Base-by-base conservation (phyloP, 352 stramenopile genomes). In the Pythium periplocum region DNA sequence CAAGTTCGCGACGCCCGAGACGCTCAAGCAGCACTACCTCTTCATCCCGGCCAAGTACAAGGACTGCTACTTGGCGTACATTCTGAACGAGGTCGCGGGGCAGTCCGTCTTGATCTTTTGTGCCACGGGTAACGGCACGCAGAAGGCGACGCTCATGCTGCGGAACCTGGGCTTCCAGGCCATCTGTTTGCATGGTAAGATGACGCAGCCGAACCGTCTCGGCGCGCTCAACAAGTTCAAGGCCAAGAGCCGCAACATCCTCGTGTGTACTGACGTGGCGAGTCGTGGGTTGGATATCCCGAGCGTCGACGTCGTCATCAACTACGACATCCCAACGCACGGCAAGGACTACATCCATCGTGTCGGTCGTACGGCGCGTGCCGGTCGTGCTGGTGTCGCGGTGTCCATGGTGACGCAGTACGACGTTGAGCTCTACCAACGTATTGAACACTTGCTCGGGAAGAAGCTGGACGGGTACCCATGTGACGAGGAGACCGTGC, bases 31-130 rank as follows among this genome's bases (percentile, higher is more conserved):
- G 75, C 90, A 97, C 76, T 99, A 99, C 66, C 59, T 99, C 1
- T 99, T 99, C 73, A 98, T 99, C 49, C 97, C 97, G 11, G 97
- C 97, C 41, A 99, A 99, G 66, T 99, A 98, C 84, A 99, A 99
- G 85, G 96, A 99, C 72, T 98, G 90, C 66, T 99, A 99, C 71
- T 78, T 99, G 42, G 94, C 95, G 8, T 99, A 98, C 68, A 65
- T 99, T 36, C 86, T 99, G 8, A 98, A 99, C 70, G 96, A 99
- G 70, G 91, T 98, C 64, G 90, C 91, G 4, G 96, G 96, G 2
- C 93, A 99, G 73, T 98, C 82, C 3, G 97, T 98, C 51, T 83
- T 99, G 35, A 97, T 99, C 33, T 99, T 99, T 67, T 92, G 95
- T 31, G 96, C 94, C 33, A 99, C 97, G 47, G 99, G 96, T 76